Evolutionary conservation across 1,284 basidiomycete species (phyloP).

Genomic region (Papiliotrema laurentii): DNA sequence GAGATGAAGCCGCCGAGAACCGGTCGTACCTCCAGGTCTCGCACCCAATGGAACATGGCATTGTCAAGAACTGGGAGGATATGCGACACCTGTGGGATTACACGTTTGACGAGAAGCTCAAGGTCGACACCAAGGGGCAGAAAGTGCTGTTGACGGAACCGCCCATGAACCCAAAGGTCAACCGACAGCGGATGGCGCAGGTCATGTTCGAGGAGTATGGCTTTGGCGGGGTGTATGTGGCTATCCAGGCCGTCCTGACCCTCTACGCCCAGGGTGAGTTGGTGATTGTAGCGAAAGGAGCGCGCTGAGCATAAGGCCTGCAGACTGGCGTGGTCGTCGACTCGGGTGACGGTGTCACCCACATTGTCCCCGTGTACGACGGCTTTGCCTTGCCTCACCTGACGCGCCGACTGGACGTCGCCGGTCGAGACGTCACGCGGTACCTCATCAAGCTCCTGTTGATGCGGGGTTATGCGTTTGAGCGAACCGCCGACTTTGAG

Average conservation of each 20-base stretch:
- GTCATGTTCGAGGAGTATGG: constrained; percentile 99
- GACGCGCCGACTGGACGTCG: constrained; percentile 90
- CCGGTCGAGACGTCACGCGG: constrained; percentile 94
- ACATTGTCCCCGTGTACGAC: constrained; percentile 97
- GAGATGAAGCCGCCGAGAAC: constrained; percentile 90
- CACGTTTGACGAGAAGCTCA: constrained; percentile 93
- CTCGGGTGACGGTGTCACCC: constrained; percentile 98
- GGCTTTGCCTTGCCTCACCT: constrained; percentile 94
- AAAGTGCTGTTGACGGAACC: constrained; percentile 97
- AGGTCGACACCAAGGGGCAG: constrained; percentile 76
- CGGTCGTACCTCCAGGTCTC: constrained; percentile 94
- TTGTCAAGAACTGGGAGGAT: constrained; percentile 98
- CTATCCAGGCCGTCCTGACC: constrained; percentile 97
- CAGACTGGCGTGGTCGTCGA: constrained; percentile 98
- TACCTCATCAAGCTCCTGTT: constrained; percentile 97
- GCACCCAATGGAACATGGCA: constrained; percentile 99
- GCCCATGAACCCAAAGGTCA: constrained; percentile 97
- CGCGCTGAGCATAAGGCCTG: constrained; percentile 60
- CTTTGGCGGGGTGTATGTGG: constrained; percentile 92
- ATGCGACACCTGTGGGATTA: constrained; percentile 99
- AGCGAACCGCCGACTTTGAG: constrained; percentile 98
- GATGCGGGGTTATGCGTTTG: constrained; percentile 99
- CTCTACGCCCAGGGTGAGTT: constrained; percentile 90
- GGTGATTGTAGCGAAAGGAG: neutral
- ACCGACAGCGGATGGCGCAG: constrained; percentile 90